Conservation (phyloP, 257 asterid genomes). For the Jacaranda copaia region DNA sequence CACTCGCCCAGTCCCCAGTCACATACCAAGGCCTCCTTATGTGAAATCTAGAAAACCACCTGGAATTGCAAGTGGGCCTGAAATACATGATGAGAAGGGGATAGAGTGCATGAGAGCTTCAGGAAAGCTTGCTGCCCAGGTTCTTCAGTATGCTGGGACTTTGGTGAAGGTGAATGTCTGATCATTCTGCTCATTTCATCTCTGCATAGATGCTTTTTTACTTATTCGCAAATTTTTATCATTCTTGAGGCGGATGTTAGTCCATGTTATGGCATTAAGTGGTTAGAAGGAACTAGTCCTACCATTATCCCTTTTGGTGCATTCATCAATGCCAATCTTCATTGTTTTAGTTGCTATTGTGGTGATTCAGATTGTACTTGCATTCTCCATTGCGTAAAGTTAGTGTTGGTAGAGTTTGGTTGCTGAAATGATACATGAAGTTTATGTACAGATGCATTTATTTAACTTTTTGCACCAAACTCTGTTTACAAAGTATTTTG, state of each 20-base stretch:
- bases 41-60: conserved; percentile 78
- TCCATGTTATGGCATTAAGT: conserved; percentile 9
- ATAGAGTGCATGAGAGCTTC: conserved; percentile 95
- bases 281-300: conserved; percentile 22
- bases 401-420: conserved; percentile 7
- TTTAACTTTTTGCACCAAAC: conserved; percentile 31
- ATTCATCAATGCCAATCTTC: conserved; percentile 3
- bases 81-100: conserved; percentile 86
- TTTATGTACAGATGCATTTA: neutral
- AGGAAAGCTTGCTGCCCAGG: conserved; percentile 94
- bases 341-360: conserved; percentile 15
- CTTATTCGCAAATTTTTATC: conserved; percentile 11
- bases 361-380: conserved; percentile 7
- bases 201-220: neutral
- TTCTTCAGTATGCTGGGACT: conserved; percentile 94
- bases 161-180: conserved; percentile 77
- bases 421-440: conserved; percentile 14
- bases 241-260: conserved; percentile 27
- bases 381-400: neutral
- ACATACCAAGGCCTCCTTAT: conserved; percentile 85
- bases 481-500: conserved; percentile 34
- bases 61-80: conserved; percentile 70
- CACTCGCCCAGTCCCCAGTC: conserved; percentile 74
- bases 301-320: neutral
- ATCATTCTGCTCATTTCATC: conserved; percentile 11